These are phyloP conservation scores for Pichia pseudocactophila DNA, from an alignment of 805 yeast genomes.

Conservation along the genomic window DNA sequence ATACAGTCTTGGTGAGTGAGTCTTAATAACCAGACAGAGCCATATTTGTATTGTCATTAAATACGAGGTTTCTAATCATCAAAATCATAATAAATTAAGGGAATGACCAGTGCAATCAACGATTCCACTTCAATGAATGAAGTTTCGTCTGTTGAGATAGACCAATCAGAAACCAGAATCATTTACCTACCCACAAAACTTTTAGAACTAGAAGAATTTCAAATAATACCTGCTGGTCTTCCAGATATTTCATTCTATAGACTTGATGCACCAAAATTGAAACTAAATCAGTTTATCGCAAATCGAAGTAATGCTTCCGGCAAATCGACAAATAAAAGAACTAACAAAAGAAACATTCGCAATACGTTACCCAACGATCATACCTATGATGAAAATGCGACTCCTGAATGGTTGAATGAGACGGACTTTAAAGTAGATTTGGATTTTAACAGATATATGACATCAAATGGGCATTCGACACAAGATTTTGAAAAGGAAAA, in stretches of 20 bases:
- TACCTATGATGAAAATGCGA: conserved; percentile 8
- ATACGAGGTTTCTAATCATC: too few species aligned
- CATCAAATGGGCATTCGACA: conserved; percentile 20
- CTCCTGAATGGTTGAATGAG: conserved; percentile 27
- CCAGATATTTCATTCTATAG: conserved; percentile 22
- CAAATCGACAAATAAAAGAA: conserved; percentile 1
- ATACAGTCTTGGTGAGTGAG: too few species aligned
- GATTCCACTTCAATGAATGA: too few species aligned
- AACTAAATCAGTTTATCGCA: conserved; percentile 3
- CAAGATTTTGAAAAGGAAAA: conserved; percentile 27
- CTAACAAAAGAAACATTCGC: not conserved
- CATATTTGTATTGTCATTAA: too few species aligned
- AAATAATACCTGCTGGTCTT: conserved; percentile 15
- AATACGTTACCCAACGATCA: not conserved
- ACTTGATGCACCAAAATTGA: conserved; percentile 13
- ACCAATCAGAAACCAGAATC: not conserved
- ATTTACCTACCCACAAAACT: conserved; percentile 16
- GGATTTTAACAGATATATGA: conserved; percentile 20
- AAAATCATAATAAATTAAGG: too few species aligned
- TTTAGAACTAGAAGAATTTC: conserved; percentile 8
- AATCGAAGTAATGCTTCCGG: not conserved
- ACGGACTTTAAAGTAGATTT: conserved; percentile 26
- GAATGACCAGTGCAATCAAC: too few species aligned
- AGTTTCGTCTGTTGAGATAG: too few species aligned
- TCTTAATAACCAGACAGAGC: too few species aligned